These are phyloP conservation scores for Trametes cubensis DNA, from an alignment of 768 basidiomycete genomes.

Conservation along the genomic window DNA sequence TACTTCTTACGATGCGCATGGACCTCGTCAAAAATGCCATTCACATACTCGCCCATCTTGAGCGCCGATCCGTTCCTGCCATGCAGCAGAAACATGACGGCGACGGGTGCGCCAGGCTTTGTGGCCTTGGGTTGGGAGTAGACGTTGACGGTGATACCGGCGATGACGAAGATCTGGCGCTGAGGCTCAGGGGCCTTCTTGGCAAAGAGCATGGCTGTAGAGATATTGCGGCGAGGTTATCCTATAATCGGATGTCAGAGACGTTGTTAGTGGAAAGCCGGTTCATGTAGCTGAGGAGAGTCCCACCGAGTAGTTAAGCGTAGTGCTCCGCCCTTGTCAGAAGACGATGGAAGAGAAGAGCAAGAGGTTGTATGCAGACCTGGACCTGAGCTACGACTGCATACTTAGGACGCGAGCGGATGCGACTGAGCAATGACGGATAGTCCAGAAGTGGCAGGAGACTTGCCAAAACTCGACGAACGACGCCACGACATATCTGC, in stretches of 20 bases:
- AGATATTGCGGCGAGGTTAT: not conserved
- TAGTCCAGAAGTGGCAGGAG: no score
- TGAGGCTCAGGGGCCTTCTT: constrained; percentile 26
- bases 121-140: constrained; percentile 27
- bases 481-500: not conserved
- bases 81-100: constrained; percentile 50
- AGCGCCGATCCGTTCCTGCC: constrained; percentile 44
- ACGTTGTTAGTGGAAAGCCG: no score
- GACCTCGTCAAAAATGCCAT: constrained; percentile 24
- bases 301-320: no score
- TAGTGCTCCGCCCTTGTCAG: no score
- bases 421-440: no score
- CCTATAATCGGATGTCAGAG: not conserved
- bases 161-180: constrained; percentile 30
- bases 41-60: constrained; percentile 33
- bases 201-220: not conserved
- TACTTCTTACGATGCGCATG: constrained; percentile 12
- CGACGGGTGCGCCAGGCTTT: constrained; percentile 25
- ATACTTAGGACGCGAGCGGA: no score
- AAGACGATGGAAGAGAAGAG: no score
- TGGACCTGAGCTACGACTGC: no score
- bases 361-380: no score
- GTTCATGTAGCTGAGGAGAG: no score
- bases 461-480: no score
- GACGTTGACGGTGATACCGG: constrained; percentile 35